phyloP scores from a whole-genome alignment of 1,284 basidiomycete species.

The Takashimella tepidaria region DNA sequence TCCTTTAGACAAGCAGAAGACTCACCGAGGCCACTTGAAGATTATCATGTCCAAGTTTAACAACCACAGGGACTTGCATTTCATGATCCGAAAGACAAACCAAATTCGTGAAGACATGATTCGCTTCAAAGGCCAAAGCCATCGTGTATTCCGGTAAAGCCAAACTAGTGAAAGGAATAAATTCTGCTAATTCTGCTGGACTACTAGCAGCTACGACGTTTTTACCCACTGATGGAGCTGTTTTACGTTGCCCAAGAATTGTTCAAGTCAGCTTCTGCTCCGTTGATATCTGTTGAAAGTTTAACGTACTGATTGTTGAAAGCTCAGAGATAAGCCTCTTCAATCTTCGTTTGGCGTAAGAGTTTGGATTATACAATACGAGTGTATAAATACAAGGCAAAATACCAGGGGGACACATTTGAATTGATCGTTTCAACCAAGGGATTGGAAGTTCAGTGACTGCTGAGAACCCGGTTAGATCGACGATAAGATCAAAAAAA shows the following conservation, averaged over 20 bases:
- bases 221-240: slow-evolving; percentile 57
- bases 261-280: no score
- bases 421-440: slow-evolving; percentile 73
- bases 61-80: slow-evolving; percentile 40
- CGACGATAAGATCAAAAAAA: slow-evolving; percentile 68
- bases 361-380: slow-evolving; percentile 75
- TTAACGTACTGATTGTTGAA: slow-evolving; percentile 67
- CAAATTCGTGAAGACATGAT: slow-evolving; percentile 43
- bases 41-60: slow-evolving; percentile 40
- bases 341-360: slow-evolving; percentile 65
- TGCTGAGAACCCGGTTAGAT: slow-evolving; percentile 73
- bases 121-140: slow-evolving; percentile 38
- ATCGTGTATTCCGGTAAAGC: slow-evolving; percentile 40
- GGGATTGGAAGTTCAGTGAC: slow-evolving; percentile 72
- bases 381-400: slow-evolving; percentile 48
- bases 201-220: slow-evolving; percentile 53
- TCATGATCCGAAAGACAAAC: slow-evolving; percentile 39
- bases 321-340: slow-evolving; percentile 55
- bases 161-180: slow-evolving; percentile 58
- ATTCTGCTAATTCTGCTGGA: slow-evolving; percentile 62
- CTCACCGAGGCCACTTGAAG: slow-evolving; percentile 41
- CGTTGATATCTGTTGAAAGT: no score
- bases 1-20: no score
- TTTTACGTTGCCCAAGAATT: neutral
- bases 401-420: slow-evolving; percentile 59